Conservation (phyloP, 106 monocot genomes). For the Agapanthus africanus region DNA sequence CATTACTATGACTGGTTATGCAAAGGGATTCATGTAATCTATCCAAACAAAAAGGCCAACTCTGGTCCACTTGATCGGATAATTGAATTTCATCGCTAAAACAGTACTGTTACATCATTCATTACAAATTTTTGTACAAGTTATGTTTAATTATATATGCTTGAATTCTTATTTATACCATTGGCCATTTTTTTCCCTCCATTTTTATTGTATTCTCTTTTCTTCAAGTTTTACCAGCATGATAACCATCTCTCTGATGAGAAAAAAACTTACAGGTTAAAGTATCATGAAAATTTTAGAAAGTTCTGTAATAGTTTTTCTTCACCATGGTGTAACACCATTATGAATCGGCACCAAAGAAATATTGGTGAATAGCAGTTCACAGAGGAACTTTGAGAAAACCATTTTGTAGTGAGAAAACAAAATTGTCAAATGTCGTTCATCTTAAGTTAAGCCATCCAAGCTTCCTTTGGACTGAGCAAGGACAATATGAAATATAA, state of each 20-base stretch:
- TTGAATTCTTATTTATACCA: not conserved
- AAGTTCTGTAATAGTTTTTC: not conserved
- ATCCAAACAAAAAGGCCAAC: conserved; percentile 96
- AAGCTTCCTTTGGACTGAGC: not conserved
- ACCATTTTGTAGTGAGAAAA: no score
- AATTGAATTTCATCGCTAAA: conserved; percentile 10
- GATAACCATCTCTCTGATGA: not conserved
- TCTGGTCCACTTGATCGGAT: conserved; percentile 91
- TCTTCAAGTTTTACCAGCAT: not conserved
- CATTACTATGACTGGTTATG: conserved; percentile 79
- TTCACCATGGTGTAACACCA: not conserved
- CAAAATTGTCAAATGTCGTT: no score
- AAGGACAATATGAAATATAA: not conserved
- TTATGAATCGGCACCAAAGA: not conserved
- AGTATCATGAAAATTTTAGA: not conserved
- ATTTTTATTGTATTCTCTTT: not conserved
- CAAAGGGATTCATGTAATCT: conserved; percentile 84
- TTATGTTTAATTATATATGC: not conserved
- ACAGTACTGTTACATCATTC: not conserved
- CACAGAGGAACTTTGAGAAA: no score
- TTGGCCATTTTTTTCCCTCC: no score
- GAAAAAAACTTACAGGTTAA: not conserved
- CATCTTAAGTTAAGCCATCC: not conserved
- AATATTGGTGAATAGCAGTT: no score
- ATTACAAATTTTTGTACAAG: not conserved